Base-by-base conservation (phyloP, 192 early-diverging fungal species). In the Coemansia sp. region DNA sequence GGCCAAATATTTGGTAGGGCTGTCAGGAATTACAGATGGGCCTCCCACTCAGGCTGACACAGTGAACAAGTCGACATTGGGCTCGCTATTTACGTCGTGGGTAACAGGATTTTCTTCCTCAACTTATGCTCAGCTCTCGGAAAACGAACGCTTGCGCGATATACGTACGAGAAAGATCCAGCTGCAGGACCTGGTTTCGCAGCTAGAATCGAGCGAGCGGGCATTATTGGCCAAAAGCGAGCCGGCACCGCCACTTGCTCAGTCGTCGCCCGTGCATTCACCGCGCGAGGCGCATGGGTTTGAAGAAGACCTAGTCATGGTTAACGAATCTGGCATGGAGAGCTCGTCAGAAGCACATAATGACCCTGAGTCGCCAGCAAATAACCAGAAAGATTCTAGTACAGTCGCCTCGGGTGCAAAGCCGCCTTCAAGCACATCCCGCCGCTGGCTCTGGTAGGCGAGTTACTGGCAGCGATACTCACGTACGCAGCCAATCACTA, bases 291-390 rank as follows among this genome's bases (percentile, higher is more conserved):
- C 40, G 8, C 60, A 61, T 18, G 72, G 59, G 25, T 76, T 76
- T 45, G 72, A 76, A 41, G 65, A 69, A 27, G 72, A 76, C 37
- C 66, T 58, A 18, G 72, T 76, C 25, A 76, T 76, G 62, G 72
- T 76, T 1, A 37, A 43, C 40, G 51, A 63, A 19, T 29, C 57
- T 7, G 46, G 53, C n/a, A 50, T 27, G 18, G 60, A 60, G 11
- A 49, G 45, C n/a, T 43, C 29, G 2, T 49, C 57, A 2, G 62
- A 51, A 25, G 26, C 50, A 3, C 59, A 40, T 46, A 30, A 49
- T 15, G 53, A 52, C 41, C 26, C 51, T 29, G 37, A 8, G 14
- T 8, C n/a, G 27, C 8, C 30, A 41, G 14, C 54, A 55, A 48
- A 25, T 27, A 32, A 21, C 11, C 53, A 26, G 45, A 14, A 53